phyloP scores from a whole-genome alignment of 106 monocot species.

The Agapanthus africanus region DNA sequence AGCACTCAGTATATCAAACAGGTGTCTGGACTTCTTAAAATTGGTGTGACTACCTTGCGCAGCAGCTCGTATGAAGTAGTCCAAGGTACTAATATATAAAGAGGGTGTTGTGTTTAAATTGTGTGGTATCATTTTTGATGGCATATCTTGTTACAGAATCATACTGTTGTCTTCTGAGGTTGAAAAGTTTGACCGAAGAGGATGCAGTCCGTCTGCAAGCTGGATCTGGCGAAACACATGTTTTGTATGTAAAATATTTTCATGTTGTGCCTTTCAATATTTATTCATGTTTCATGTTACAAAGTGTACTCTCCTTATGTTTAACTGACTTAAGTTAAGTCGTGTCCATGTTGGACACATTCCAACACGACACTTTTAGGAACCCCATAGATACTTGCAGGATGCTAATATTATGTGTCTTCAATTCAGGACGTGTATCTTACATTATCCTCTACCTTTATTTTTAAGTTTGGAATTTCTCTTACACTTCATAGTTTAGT shows the following conservation, averaged over 20 bases:
- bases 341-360: background rate
- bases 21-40: slow-evolving; percentile 79
- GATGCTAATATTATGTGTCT: background rate
- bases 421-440: background rate
- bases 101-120: background rate
- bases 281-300: background rate
- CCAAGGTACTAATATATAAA: slow-evolving; percentile 22
- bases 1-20: slow-evolving; percentile 81
- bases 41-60: slow-evolving; percentile 64
- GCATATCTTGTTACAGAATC: slow-evolving; percentile 37
- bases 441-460: background rate
- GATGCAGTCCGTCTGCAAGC: slow-evolving; percentile 69
- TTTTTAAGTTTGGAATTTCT: background rate
- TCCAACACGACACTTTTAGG: background rate
- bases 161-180: slow-evolving; percentile 70
- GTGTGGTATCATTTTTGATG: slow-evolving; percentile 2
- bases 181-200: slow-evolving; percentile 79
- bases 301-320: background rate
- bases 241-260: slow-evolving; percentile 99
- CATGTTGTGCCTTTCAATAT: too few relatives aligned
- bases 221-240: slow-evolving; percentile 88
- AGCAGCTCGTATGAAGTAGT: slow-evolving; percentile 61
- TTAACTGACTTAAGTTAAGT: background rate
- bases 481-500: background rate
- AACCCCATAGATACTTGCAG: background rate